Evolutionary conservation across 805 yeast genomes (phyloP), one percentile per base, ranked within the genome.

Genomic region (Metschnikowia corniflorae): DNA sequence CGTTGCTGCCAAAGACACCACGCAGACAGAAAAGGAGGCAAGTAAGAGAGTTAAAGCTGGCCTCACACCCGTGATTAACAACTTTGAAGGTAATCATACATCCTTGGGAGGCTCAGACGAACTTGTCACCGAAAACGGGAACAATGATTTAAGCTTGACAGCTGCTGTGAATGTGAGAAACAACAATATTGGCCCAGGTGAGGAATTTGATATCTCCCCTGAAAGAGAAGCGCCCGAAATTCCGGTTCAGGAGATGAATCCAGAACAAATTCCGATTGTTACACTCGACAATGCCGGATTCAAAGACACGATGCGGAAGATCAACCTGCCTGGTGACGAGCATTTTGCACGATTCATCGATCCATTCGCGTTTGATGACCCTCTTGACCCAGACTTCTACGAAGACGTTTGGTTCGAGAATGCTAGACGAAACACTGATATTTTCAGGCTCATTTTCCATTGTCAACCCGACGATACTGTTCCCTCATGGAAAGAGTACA

Each of bases 401-500:
- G 89, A 85, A 49, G 96, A 87, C 49, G 57, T 81, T 6, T 91
- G 96, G 96, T 75, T 71, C 55, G 81, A 81, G 5, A 78, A 77
- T 51, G 97, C 98, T 0, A 66, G 82, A 35, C 72, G 89, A 50
- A 93, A 93, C 54, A 87, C 97, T 0, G 70, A 76, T 41, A 65
- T 94, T 2, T 93, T 76, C 64, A 71, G 96, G 43, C 69, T 82
- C 58, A 85, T 93, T 1, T 93, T 93, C 72, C 89, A 89, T 46
- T 79, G 86, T 44, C 98, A 94, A 55, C 99, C 99, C 0, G 98
- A 93, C 60, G 87, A 91, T 57, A 70, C 77, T 6, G 97, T 91
- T n/a, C 71, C 71, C 16, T 75, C 88, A 0, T 93, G 99, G 99
- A 75, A 75, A 39, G 95, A 87, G 39, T 93, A 87, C 58, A 89